Evolutionary conservation across 2,329 filamentous ascomycete species (phyloP), one percentile per base, ranked within the genome.

Genomic region (Venturia carpophila): DNA sequence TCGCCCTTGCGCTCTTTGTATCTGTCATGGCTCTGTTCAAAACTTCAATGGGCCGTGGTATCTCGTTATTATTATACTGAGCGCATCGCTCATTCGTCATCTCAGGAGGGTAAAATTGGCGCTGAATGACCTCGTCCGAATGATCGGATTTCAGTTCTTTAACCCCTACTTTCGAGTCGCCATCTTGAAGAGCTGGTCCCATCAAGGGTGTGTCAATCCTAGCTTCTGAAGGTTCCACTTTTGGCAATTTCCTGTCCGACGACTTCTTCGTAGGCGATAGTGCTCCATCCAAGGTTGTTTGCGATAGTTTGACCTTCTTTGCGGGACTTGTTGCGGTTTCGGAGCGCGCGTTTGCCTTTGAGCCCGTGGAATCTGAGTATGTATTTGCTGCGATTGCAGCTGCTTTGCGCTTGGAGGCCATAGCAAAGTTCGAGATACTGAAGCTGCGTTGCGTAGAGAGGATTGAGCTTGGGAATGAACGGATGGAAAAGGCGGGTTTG

Each of bases 51-150:
- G 92, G 92, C 0, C 89, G 85, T 4, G 87, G 82, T 4, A 95
- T 78, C 60, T 84, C 81, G 63, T 87, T 82, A n/a, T 82, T 76
- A 64, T 83, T 88, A 76, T 96, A 97, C 63, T 88, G 86, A 5
- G 80, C 79, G 63, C 89, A 92, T 47, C 92, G 86, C 62, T 83
- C 84, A 70, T 91, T 94, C 77, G 83, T 89, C 87, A 97, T 95
- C 73, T 96, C 91, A 0, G 84, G 83, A 0, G 91, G 91, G 70
- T 96, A 97, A 77, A 87, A 96, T 60, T 89, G 84, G 37, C 78
- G 71, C 52, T 80, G 75, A 9, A 81, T 75, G 42, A 79, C 65
- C 68, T 75, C 74, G 70, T 76, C 75, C 41, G 72, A 65, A 64
- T 77, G 71, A 41, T 73, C 71, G 64, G 77, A 73, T 66, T 77